Conservation (phyloP, 2,329 filamentous ascomycete species). For the Helminthosporium solani region DNA sequence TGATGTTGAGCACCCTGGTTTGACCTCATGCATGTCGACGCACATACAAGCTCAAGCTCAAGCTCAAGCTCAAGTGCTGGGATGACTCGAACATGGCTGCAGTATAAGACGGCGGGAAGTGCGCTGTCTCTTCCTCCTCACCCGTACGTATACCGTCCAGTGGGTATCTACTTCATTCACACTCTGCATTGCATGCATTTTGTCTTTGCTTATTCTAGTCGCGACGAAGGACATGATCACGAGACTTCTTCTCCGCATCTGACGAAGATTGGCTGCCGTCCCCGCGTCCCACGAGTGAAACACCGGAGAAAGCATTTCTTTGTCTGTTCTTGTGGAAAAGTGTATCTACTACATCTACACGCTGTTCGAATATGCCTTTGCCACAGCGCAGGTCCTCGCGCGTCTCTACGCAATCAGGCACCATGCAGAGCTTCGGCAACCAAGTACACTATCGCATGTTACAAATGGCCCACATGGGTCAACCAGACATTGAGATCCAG, state of each 20-base stretch:
- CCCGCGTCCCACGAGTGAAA: not conserved
- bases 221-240: not conserved
- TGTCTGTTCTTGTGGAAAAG: conserved; percentile 2
- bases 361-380: not conserved
- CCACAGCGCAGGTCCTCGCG: not conserved
- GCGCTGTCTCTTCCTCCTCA: not conserved
- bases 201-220: not conserved
- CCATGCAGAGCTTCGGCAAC: conserved; percentile 33
- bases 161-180: not conserved
- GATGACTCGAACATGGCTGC: conserved; percentile 5
- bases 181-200: not conserved
- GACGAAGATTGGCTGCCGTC: not conserved
- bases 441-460: conserved; percentile 39
- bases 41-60: not conserved
- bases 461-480: conserved; percentile 34
- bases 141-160: no score
- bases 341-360: no score
- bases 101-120: conserved; percentile 6
- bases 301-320: not conserved
- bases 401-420: conserved; percentile 25
- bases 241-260: conserved; percentile 20
- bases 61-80: not conserved
- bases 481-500: conserved; percentile 47
- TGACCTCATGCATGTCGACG: conserved; percentile 2
- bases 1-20: not conserved